Evolutionary conservation across 352 stramenopile genomes (phyloP).

Genomic region (Phytophthora foliorum): DNA sequence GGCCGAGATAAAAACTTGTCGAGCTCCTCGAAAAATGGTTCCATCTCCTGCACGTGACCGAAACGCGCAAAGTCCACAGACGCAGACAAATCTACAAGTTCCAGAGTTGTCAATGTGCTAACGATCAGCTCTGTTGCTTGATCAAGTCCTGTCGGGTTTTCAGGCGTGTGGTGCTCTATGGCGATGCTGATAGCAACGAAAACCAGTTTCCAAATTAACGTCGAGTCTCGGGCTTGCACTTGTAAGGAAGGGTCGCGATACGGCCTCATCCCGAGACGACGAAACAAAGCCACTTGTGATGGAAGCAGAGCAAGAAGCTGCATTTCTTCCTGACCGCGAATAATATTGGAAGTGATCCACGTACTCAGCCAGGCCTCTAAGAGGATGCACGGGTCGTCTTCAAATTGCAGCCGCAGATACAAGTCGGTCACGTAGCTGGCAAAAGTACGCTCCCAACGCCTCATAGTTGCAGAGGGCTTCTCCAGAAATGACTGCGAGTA

Average conservation of each 20-base stretch:
- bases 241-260: conserved; percentile 2
- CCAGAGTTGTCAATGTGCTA: conserved; percentile 47
- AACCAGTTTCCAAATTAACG: conserved; percentile 44
- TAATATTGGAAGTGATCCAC: conserved; percentile 56
- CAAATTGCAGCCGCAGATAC: conserved; percentile 74
- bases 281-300: conserved; percentile 64
- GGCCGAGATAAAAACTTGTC: conserved; percentile 28
- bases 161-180: conserved; percentile 15
- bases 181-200: conserved; percentile 36
- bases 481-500: conserved; percentile 52
- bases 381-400: conserved; percentile 35
- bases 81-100: conserved; percentile 49
- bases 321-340: conserved; percentile 27
- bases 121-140: conserved; percentile 48
- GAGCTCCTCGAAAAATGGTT: conserved; percentile 31
- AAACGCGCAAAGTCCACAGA: conserved; percentile 30
- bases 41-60: conserved; percentile 13
- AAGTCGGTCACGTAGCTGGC: conserved; percentile 51
- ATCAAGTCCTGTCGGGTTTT: conserved; percentile 14
- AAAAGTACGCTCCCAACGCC: conserved; percentile 57
- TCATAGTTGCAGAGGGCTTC: conserved; percentile 26
- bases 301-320: conserved; percentile 47
- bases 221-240: conserved; percentile 9
- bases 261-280: conserved; percentile 34
- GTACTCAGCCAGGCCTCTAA: conserved; percentile 52